Percentiles rank a stretch among this genome's conserved stretches.
phyloP scores from a whole-genome alignment of 1,139 yeast genomes.

The Debaryomyces sp. region DNA sequence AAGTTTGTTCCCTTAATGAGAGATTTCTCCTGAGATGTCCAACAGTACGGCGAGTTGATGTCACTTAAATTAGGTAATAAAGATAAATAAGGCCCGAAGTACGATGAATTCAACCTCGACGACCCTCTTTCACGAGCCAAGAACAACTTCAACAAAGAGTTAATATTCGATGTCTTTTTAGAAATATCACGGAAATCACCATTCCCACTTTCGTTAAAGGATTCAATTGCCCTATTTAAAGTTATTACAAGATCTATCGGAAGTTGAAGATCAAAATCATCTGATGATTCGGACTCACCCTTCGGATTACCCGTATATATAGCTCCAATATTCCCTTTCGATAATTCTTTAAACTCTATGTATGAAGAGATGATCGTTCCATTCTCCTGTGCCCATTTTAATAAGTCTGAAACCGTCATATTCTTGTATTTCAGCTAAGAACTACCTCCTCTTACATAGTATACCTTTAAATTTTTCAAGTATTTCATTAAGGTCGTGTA shows the following conservation, averaged over 20 bases:
- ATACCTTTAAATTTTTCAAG: neutral
- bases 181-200: constrained; percentile 21
- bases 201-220: constrained; percentile 27
- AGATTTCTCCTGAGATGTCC: constrained; percentile 54
- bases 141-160: constrained; percentile 49
- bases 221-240: constrained; percentile 42
- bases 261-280: constrained; percentile 27
- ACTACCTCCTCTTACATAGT: neutral
- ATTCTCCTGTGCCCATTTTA: constrained; percentile 53
- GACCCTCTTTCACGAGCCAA: constrained; percentile 40
- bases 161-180: constrained; percentile 32
- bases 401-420: constrained; percentile 17
- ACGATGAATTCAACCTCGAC: constrained; percentile 19
- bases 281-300: constrained; percentile 8
- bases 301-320: constrained; percentile 18
- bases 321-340: constrained; percentile 43
- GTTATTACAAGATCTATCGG: constrained; percentile 46
- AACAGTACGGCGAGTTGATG: constrained; percentile 63
- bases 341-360: constrained; percentile 25
- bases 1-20: constrained; percentile 61
- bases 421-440: constrained; percentile 16
- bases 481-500: neutral
- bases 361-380: constrained; percentile 45
- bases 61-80: constrained; percentile 56
- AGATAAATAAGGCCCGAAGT: constrained; percentile 53